Conservation (phyloP, 371 early-diverging fungal genomes). For the Vairimorpha apis region DNA sequence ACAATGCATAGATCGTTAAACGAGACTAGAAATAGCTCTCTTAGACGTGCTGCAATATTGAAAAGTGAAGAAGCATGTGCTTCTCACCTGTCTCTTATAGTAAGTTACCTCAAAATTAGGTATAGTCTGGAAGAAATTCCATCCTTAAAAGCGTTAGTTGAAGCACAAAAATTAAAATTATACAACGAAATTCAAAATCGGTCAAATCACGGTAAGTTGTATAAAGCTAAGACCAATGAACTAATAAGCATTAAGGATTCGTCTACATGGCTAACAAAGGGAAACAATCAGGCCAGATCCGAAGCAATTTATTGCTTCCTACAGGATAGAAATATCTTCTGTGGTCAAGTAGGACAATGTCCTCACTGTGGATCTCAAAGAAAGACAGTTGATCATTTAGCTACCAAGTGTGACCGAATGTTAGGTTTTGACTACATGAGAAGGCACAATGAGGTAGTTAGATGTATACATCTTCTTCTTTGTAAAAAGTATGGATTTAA, state of each 20-base stretch:
- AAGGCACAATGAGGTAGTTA: slow-evolving; percentile 11
- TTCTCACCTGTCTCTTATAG: neutral
- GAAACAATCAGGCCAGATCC: slow-evolving; percentile 17
- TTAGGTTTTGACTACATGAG: neutral
- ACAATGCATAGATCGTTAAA: neutral
- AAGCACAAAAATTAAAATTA: neutral
- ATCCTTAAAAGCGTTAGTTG: too few species aligned
- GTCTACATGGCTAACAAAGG: slow-evolving; percentile 1
- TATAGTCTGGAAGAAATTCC: neutral
- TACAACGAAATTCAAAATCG: neutral
- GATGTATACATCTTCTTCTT: neutral
- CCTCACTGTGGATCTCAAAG: neutral
- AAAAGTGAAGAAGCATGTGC: neutral
- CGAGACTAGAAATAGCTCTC: slow-evolving; percentile 11
- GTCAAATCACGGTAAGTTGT: neutral
- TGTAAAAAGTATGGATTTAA: slow-evolving; percentile 2
- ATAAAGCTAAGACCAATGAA: slow-evolving; percentile 6
- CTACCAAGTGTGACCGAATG: slow-evolving; percentile 13
- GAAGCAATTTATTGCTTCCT: slow-evolving; percentile 2
- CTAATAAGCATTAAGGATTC: neutral
- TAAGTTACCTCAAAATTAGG: neutral
- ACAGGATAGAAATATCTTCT: slow-evolving; percentile 16
- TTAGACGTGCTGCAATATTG: slow-evolving; percentile 9
- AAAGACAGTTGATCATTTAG: slow-evolving; percentile 16
- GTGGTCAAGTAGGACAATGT: neutral